A percentile compares a stretch with the other conserved stretches of the same genome.
These are phyloP conservation scores for Cryoendolithus antarcticus DNA, from an alignment of 2,329 filamentous ascomycete genomes.

Conservation along the genomic window DNA sequence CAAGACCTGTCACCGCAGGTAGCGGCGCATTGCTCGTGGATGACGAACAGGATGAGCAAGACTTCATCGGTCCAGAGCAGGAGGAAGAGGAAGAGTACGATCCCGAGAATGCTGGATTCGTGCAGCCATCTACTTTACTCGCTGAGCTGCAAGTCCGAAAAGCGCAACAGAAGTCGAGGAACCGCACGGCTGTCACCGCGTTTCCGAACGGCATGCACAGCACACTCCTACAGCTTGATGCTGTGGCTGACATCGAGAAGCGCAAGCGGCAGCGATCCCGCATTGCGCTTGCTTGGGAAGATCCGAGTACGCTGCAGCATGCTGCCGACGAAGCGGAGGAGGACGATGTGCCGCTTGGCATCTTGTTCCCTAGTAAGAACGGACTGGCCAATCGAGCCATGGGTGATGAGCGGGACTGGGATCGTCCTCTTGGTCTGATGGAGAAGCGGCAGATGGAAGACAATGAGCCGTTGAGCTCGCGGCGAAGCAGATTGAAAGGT, in stretches of 20 bases:
- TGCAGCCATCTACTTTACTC: conserved; percentile 75
- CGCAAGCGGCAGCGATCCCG: conserved; percentile 61
- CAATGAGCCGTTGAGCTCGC: conserved; percentile 72
- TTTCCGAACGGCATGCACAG: conserved; percentile 74
- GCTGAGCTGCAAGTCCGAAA: conserved; percentile 89
- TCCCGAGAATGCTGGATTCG: conserved; percentile 38
- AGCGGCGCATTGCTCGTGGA: conserved; percentile 12
- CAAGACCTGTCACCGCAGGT: conserved; percentile 7
- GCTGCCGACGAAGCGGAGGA: conserved; percentile 45
- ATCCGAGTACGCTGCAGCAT: conserved; percentile 30
- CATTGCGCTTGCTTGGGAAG: conserved; percentile 86
- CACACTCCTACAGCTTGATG: conserved; percentile 80
- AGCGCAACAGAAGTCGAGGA: conserved; percentile 71
- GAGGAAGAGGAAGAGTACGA: conserved; percentile 25
- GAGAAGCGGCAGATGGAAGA: conserved; percentile 79
- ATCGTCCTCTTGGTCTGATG: conserved; percentile 59
- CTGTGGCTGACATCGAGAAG: conserved; percentile 74
- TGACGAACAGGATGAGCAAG: conserved; percentile 29
- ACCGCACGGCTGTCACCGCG: conserved; percentile 50
- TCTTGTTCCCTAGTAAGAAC: conserved; percentile 57
- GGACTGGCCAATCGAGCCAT: conserved; percentile 37
- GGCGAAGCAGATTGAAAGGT: conserved; percentile 63
- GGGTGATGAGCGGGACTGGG: conserved; percentile 33
- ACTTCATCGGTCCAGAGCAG: conserved; percentile 25
- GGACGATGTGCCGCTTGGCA: conserved; percentile 76